Conservation (phyloP, 2,329 filamentous ascomycete genomes). For the Saccharata proteae region DNA sequence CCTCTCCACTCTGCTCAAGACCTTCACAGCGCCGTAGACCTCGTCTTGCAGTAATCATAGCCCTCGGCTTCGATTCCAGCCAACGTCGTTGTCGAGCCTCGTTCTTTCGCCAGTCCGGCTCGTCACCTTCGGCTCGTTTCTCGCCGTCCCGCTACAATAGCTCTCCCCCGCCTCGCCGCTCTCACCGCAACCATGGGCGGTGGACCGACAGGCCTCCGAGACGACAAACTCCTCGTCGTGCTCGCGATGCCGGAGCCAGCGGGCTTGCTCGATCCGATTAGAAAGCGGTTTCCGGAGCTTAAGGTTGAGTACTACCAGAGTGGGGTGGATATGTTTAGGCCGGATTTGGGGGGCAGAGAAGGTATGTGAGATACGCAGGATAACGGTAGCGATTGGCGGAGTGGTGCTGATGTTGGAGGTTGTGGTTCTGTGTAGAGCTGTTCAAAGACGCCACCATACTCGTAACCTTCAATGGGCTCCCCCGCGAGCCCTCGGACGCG, state of each 20-base stretch:
- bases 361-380: background rate
- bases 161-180: no score
- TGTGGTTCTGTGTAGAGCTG: constrained; percentile 17
- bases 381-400: background rate
- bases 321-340: background rate
- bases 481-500: constrained; percentile 21
- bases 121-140: no score
- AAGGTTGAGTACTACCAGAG: constrained; percentile 16
- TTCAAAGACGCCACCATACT: constrained; percentile 34
- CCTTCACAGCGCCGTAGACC: no score
- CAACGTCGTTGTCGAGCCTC: no score
- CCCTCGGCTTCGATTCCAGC: no score
- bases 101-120: no score
- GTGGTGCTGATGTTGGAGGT: background rate
- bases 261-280: constrained; percentile 15
- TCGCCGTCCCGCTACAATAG: no score
- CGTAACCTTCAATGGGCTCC: constrained; percentile 36
- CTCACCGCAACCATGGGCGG: constrained; percentile 34
- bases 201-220: constrained; percentile 22
- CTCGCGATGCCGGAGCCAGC: constrained; percentile 27
- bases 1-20: no score
- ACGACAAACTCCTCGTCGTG: constrained; percentile 28
- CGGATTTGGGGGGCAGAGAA: background rate
- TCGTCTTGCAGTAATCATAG: no score
- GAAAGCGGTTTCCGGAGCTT: constrained; percentile 19